phyloP scores from a whole-genome alignment of 345 rosid genomes.

The Murraya koenigii region DNA sequence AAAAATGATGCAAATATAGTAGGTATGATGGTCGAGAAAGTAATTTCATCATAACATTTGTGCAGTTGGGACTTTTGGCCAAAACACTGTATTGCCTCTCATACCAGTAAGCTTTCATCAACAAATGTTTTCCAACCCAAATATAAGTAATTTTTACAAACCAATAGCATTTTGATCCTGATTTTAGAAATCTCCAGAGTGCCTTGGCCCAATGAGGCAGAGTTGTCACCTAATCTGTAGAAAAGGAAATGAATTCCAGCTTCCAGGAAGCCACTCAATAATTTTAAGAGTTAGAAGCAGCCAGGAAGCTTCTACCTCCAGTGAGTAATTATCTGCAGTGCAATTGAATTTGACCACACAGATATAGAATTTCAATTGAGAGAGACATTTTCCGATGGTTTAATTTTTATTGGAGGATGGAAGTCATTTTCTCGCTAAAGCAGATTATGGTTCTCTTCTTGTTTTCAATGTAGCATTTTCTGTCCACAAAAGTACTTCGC shows the following conservation, averaged over 20 bases:
- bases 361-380: not conserved
- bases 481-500: not conserved
- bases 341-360: not conserved
- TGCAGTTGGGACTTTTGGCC: not conserved
- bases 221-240: not conserved
- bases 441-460: slow-evolving; percentile 1
- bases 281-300: not conserved
- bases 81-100: not conserved
- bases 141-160: not conserved
- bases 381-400: not conserved
- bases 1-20: not conserved
- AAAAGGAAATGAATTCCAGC: slow-evolving; percentile 1
- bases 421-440: not conserved
- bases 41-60: not conserved
- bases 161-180: not conserved
- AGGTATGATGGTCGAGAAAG: not conserved
- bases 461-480: not conserved
- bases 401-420: not conserved
- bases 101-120: not conserved
- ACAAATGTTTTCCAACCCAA: not conserved
- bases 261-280: not conserved
- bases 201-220: not conserved
- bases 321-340: not conserved
- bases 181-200: not conserved
- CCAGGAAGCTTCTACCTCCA: not conserved